Base-by-base conservation (phyloP, 2,329 filamentous ascomycete species). In the Sclerotinia borealis region DNA sequence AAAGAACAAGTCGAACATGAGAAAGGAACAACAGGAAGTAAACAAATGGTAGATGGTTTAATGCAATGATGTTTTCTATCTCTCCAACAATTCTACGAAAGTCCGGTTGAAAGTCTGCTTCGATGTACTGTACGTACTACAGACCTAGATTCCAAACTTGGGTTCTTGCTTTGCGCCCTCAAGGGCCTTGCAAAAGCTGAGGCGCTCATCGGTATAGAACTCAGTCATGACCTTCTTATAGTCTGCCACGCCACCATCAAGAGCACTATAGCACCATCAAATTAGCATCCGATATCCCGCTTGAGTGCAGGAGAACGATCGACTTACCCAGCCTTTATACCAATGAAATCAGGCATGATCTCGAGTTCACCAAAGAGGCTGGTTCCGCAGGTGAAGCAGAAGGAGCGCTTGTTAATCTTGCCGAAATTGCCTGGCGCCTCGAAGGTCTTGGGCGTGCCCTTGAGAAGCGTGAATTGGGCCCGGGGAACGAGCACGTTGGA, bases 351-450 rank as follows among this genome's bases (percentile, higher is more conserved):
- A 1, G 79, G 78, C 81, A 84, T 81, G 48, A 83, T 58, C 34
- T 84, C 82, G 31, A 83, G 74, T 70, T 80, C 76, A 11, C 80
- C 82, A 70, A 80, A 84, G 29, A 84, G 67, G 59, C 77, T 76
- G 1, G 77, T 81, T 22, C 82, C 82, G 68, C 82, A 85, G 64
- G 71, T 79, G 19, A 72, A 66, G 70, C 83, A 84, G 76, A 85
- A 85, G 74, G 78, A 83, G 69, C 83, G 82, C 67, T 79, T 80
- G 73, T 84, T 84, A 65, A 78, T 75, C 70, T 84, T 84, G 36
- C 83, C 83, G 0, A 79, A 81, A 41, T 71, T 77, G 4, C 81
- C 83, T 0, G 69, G 74, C 19, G 74, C 72, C 65, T 83, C 80
- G 69, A 77, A 84, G 36, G 75, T 68, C 66, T 79, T 81, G 17